phyloP scores from a whole-genome alignment of 2,329 filamentous ascomycete species.

The Ascochyta clinopodiicola region DNA sequence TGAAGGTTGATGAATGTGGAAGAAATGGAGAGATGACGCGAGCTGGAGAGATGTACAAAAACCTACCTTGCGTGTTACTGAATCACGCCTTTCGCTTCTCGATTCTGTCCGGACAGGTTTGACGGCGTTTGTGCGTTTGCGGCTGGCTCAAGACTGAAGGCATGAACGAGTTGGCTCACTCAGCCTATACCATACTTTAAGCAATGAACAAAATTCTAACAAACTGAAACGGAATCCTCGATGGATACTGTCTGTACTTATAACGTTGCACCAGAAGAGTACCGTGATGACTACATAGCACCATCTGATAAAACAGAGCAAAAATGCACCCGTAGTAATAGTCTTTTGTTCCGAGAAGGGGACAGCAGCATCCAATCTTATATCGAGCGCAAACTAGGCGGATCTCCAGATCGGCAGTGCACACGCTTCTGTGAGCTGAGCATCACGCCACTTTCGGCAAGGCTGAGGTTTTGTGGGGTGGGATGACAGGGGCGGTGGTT shows the following conservation, averaged over 20 bases:
- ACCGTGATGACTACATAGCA: conserved; percentile 8
- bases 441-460: conserved; percentile 34
- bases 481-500: background rate
- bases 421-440: conserved; percentile 29
- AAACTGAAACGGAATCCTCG: background rate
- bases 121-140: conserved; percentile 3
- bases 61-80: conserved; percentile 6
- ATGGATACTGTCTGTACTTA: background rate
- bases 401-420: background rate
- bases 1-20: background rate
- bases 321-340: background rate
- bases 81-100: conserved; percentile 10
- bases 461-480: background rate
- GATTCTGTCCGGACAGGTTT: background rate
- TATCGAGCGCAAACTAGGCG: background rate
- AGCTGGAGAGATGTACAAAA: conserved; percentile 1
- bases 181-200: background rate
- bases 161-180: background rate
- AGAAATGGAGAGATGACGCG: background rate
- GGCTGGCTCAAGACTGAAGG: background rate
- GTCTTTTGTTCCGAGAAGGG: background rate
- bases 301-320: background rate
- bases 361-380: background rate
- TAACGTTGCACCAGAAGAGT: background rate
- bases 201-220: background rate